These are phyloP conservation scores for Pichia sp. DNA, from an alignment of 1,139 yeast species.

Conservation along the genomic window DNA sequence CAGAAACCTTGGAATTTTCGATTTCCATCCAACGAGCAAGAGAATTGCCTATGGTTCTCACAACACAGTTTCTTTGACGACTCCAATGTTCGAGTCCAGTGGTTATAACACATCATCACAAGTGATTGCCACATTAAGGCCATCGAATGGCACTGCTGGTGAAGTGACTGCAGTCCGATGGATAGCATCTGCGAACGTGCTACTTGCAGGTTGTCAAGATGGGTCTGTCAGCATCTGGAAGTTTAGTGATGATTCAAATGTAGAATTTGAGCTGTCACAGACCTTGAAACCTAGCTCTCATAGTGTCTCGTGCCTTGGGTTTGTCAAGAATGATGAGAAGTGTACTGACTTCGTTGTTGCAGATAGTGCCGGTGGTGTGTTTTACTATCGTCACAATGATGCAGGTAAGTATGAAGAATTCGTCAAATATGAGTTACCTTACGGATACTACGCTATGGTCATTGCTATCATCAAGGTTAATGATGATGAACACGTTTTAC, in stretches of 20 bases:
- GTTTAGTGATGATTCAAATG: constrained; percentile 13
- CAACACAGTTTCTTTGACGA: constrained; percentile 61
- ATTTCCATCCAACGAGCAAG: constrained; percentile 35
- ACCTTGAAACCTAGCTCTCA: constrained; percentile 29
- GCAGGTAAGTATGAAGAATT: constrained; percentile 24
- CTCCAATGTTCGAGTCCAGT: constrained; percentile 37
- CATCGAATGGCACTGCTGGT: constrained; percentile 42
- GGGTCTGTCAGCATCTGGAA: constrained; percentile 56
- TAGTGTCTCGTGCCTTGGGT: constrained; percentile 37
- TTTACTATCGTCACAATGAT: constrained; percentile 38
- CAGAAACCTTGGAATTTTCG: constrained; percentile 62
- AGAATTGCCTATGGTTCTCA: constrained; percentile 75
- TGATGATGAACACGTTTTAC: constrained; percentile 45
- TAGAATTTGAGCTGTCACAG: constrained; percentile 1
- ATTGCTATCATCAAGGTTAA: constrained; percentile 40
- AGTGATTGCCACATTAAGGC: constrained; percentile 39
- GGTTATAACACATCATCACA: constrained; percentile 32
- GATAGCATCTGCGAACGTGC: constrained; percentile 36
- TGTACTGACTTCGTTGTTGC: constrained; percentile 45
- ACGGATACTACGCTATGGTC: constrained; percentile 59
- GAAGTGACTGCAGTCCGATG: constrained; percentile 57
- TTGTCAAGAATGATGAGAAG: constrained; percentile 11
- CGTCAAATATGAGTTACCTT: constrained; percentile 34
- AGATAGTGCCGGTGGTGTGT: constrained; percentile 54
- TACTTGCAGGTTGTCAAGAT: constrained; percentile 67